A percentile compares a stretch with the other conserved stretches of the same genome.
Evolutionary conservation across 2,329 filamentous ascomycete species (phyloP).

Genomic region (Penicillium sp.): DNA sequence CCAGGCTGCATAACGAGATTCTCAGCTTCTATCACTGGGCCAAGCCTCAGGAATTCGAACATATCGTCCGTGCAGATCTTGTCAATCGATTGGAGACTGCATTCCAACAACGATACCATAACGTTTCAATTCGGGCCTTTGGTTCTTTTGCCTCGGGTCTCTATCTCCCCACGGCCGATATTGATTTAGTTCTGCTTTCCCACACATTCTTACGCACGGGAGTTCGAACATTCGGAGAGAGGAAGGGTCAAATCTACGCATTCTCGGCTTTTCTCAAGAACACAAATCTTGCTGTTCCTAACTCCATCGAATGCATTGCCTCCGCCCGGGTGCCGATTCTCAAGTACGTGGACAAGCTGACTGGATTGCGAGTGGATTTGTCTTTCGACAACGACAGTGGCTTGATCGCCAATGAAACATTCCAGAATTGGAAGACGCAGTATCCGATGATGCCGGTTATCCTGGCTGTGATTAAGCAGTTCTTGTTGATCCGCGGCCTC

Average conservation of each 20-base stretch:
- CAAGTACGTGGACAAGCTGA: slow-evolving; percentile 79
- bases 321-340: slow-evolving; percentile 84
- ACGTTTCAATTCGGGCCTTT: slow-evolving; percentile 69
- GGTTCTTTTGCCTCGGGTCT: slow-evolving; percentile 91
- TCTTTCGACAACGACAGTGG: slow-evolving; percentile 92
- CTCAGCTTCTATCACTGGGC: slow-evolving; percentile 85
- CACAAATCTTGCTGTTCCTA: slow-evolving; percentile 56
- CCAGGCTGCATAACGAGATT: slow-evolving; percentile 83
- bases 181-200: slow-evolving; percentile 84
- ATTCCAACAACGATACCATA: slow-evolving; percentile 58
- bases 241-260: slow-evolving; percentile 56
- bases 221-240: slow-evolving; percentile 51
- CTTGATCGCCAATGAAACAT: slow-evolving; percentile 74
- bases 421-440: slow-evolving; percentile 71
- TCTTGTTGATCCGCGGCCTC: slow-evolving; percentile 79
- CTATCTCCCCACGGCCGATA: slow-evolving; percentile 77
- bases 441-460: slow-evolving; percentile 85
- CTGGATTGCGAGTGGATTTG: slow-evolving; percentile 81
- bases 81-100: slow-evolving; percentile 64
- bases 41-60: slow-evolving; percentile 72
- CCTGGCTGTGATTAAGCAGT: slow-evolving; percentile 88
- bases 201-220: slow-evolving; percentile 56
- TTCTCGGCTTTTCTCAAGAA: slow-evolving; percentile 61
- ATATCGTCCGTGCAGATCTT: slow-evolving; percentile 69
- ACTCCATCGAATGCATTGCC: slow-evolving; percentile 65